These are phyloP conservation scores for Neotropicomus parvogracilis DNA, from an alignment of 1,284 basidiomycete species.

Conservation along the genomic window DNA sequence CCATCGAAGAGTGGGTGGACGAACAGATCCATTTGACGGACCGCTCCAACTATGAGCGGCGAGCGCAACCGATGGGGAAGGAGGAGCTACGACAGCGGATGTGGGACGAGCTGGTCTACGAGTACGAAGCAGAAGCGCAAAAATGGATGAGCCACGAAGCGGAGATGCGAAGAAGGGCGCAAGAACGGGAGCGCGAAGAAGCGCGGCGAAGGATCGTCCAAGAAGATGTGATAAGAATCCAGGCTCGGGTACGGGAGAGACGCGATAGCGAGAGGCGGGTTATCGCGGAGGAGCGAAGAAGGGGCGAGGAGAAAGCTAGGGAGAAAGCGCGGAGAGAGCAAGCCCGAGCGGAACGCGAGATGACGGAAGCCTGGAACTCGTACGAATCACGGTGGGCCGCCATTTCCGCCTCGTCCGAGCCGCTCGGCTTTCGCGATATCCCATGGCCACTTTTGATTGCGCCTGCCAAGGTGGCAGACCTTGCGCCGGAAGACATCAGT, in stretches of 20 bases:
- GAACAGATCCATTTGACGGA: conserved; percentile 43
- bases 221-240: conserved; percentile 47
- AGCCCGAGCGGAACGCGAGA: conserved; percentile 37
- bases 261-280: conserved; percentile 44
- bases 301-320: conserved; percentile 25
- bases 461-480: conserved; percentile 44
- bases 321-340: conserved; percentile 38
- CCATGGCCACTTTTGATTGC: conserved; percentile 63
- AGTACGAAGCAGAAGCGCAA: conserved; percentile 48
- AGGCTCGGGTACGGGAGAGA: conserved; percentile 43
- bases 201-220: conserved; percentile 42
- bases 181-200: conserved; percentile 40
- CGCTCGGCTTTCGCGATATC: conserved; percentile 54
- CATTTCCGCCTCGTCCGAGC: conserved; percentile 38
- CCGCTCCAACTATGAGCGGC: conserved; percentile 28
- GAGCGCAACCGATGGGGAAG: conserved; percentile 23
- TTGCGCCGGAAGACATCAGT: conserved; percentile 48
- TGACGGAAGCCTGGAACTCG: conserved; percentile 49
- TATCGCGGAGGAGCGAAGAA: conserved; percentile 39
- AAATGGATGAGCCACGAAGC: conserved; percentile 51
- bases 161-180: conserved; percentile 40
- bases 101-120: conserved; percentile 50
- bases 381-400: conserved; percentile 66
- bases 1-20: conserved; percentile 59
- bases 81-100: conserved; percentile 36